Evolutionary conservation across 2,329 filamentous ascomycete species (phyloP), one percentile per base, ranked within the genome.

Genomic region (Colletotrichum agaves): DNA sequence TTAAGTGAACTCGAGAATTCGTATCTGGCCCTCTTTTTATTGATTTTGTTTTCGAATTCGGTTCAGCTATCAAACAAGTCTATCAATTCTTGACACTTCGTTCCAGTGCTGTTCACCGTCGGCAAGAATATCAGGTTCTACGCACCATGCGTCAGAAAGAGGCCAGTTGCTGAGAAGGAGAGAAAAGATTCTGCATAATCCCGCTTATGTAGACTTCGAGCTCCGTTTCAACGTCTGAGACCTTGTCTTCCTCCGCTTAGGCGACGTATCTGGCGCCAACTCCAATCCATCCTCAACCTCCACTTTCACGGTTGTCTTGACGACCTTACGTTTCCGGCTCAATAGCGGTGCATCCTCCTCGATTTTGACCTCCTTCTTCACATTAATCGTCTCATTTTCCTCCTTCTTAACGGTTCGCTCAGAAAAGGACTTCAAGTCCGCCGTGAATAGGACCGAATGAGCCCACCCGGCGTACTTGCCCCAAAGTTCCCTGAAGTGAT

Each of bases 381-480:
- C 31, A 23, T 69, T 72, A 2, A 73, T 61, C 17, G 68, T 63
- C 6, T 70, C 43, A 1, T 12, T 19, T 19, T 67, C 67, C 35
- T 69, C 33, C 35, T 75, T 72, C 63, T 70, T 61, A 3, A 82
- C 79, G 63, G 85, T 82, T 21, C 87, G 85, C 71, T 93, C 91
- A 0, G 94, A 91, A 74, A 98, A 98, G 0, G 93, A 88, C 75
- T 89, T 92, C 63, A 99, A 79, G 75, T 99, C 94, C 0, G 96
- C 97, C 0, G 96, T 97, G 75, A 99, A 99, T 12, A 99, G 84
- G 8, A 99, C 96, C 3, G 93, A 97, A 80, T 99, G 96, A 10
- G 97, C 96, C 97, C 97, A 99, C 1, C 96, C 96, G 1, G 96
- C 96, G 74, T 98, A 93, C 66, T 91, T 88, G 0, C 96, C 96